Evolutionary conservation across 306 rosid species (phyloP), one percentile per base, ranked within the genome.

Genomic region (Geum urbanum): DNA sequence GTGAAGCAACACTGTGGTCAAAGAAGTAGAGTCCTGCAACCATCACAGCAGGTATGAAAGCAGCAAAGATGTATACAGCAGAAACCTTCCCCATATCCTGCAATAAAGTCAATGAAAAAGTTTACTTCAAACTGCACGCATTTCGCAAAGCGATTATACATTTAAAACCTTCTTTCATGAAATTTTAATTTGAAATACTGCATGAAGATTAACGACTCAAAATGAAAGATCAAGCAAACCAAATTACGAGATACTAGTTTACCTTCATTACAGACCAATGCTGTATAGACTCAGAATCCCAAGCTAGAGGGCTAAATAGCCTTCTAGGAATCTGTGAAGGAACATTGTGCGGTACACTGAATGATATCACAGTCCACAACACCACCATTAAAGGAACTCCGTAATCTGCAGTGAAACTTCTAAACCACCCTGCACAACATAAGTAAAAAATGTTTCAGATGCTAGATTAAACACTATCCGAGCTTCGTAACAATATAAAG

Each of bases 1-100:
- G 98, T 8, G 96, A 85, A 65, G 98, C 98, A n/a, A 92, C 98
- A 41, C 85, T 79, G 13, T 90, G 98, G 70, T 92, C 96, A 45
- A 92, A 92, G 83, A 90, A 92, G 80, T 92, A 92, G 53, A 90
- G 96, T 55, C 92, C 98, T 0, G 98, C 87, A 37, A 92, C 77
- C 98, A 92, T 88, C 65, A 85, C 13, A 49, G 98, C 96, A 7
- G 96, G 98, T 74, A 92, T 61, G 41, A 88, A 70, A 20, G 97
- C 97, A 8, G 81, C 87, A 77, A 88, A 90, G 52, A 92, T 78
- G 58, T 88, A 83, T 56, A 72, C 67, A 1, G 80, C 77, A 63
- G 98, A 77, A 47, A 92, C 89, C 80, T 86, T 83, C 69, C 74
- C 88, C 97, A 90, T 90, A 69, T 92, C 91, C 98, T 92, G 79